Evolutionary conservation across 345 rosid species (phyloP).

Genomic region (Populus euphratica): DNA sequence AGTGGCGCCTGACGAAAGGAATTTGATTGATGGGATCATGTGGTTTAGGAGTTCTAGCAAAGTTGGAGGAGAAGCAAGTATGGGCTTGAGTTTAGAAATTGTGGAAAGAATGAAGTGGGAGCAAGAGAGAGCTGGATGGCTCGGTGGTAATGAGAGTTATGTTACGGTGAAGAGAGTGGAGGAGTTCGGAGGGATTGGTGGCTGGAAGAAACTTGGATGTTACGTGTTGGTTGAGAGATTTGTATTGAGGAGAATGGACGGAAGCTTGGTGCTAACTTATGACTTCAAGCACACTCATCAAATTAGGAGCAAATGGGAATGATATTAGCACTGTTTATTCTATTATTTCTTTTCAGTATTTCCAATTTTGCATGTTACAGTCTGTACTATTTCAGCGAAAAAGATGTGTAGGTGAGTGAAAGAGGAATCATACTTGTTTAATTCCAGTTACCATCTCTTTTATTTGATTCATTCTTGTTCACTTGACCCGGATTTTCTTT

Average conservation of each 20-base stretch:
- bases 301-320: constrained; percentile 4
- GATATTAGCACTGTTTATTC: background rate
- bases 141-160: background rate
- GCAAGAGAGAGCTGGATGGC: constrained; percentile 9
- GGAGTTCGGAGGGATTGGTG: background rate
- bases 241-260: constrained; percentile 15
- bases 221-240: constrained; percentile 21
- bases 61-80: background rate
- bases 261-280: constrained; percentile 11
- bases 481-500: too few relatives aligned
- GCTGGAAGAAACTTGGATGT: constrained; percentile 9
- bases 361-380: too few relatives aligned
- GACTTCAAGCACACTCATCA: constrained; percentile 14
- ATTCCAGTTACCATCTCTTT: too few relatives aligned
- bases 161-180: constrained; percentile 4
- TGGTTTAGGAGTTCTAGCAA: constrained; percentile 3
- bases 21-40: background rate
- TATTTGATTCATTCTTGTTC: too few relatives aligned
- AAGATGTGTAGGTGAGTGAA: too few relatives aligned
- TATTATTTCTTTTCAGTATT: too few relatives aligned
- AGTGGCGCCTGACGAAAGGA: background rate
- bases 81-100: constrained; percentile 7
- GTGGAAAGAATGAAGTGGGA: constrained; percentile 22
- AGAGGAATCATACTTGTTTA: too few relatives aligned
- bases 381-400: too few relatives aligned